phyloP scores from a whole-genome alignment of 352 stramenopile species.

The Phytophthora pistaciae region DNA sequence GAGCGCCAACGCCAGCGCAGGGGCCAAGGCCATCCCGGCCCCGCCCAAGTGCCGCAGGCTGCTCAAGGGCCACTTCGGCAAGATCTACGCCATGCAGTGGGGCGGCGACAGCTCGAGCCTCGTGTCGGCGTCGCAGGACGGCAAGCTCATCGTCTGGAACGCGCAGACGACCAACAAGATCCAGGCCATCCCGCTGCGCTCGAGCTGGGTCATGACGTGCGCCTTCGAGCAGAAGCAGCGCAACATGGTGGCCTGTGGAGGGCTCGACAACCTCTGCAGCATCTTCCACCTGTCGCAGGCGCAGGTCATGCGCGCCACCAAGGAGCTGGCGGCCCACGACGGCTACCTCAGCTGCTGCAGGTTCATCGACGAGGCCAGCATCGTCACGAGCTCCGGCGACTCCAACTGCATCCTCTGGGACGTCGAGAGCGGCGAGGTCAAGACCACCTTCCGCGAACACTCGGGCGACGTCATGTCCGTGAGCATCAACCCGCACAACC shows the following conservation, averaged over 20 bases:
- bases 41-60: slow-evolving; percentile 94
- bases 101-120: slow-evolving; percentile 91
- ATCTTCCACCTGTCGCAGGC: slow-evolving; percentile 97
- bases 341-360: slow-evolving; percentile 98
- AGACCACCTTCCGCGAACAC: slow-evolving; percentile 98
- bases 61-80: slow-evolving; percentile 99
- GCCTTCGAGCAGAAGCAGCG: slow-evolving; percentile 98
- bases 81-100: slow-evolving; percentile 99
- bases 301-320: slow-evolving; percentile 91
- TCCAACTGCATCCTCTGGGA: slow-evolving; percentile 99
- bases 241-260: slow-evolving; percentile 98
- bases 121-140: slow-evolving; percentile 97
- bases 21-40: slow-evolving; percentile 83
- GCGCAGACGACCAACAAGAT: slow-evolving; percentile 97
- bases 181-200: slow-evolving; percentile 97
- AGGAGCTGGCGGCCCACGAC: slow-evolving; percentile 98
- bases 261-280: slow-evolving; percentile 99
- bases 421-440: slow-evolving; percentile 94
- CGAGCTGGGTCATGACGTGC: slow-evolving; percentile 99
- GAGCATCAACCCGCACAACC: slow-evolving; percentile 94
- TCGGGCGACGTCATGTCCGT: slow-evolving; percentile 98
- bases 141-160: slow-evolving; percentile 99
- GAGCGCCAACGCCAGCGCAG: slow-evolving; percentile 54
- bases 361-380: slow-evolving; percentile 96
- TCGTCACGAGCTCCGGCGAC: slow-evolving; percentile 96